phyloP scores from a whole-genome alignment of 768 basidiomycete genomes.

The Boletus edulis region DNA sequence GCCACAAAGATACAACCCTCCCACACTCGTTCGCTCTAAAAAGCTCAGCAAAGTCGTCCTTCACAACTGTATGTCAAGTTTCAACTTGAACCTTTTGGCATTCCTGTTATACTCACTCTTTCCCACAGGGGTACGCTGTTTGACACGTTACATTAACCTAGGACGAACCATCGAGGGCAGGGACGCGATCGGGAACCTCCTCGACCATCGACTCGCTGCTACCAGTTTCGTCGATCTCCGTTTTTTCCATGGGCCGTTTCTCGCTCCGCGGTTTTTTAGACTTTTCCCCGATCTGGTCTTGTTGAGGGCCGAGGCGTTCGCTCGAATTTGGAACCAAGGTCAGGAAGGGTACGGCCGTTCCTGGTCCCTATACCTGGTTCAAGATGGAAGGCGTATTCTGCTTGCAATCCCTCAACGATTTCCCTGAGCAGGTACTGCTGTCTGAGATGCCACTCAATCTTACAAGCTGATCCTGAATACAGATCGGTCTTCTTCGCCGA shows the following conservation, averaged over 20 bases:
- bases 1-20: too few species aligned
- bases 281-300: too few species aligned
- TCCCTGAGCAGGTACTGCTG: slow-evolving; percentile 30
- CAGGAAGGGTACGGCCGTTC: slow-evolving; percentile 50
- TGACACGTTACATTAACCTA: slow-evolving; percentile 57
- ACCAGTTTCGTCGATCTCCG: slow-evolving; percentile 14
- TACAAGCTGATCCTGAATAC: background rate
- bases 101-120: too few species aligned
- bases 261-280: slow-evolving; percentile 36
- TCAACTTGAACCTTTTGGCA: too few species aligned
- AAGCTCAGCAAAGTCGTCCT: too few species aligned
- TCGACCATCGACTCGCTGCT: slow-evolving; percentile 32
- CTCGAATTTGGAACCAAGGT: slow-evolving; percentile 53
- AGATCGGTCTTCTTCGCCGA: background rate
- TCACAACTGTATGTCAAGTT: too few species aligned
- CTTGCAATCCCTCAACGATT: slow-evolving; percentile 55
- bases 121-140: too few species aligned
- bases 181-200: slow-evolving; percentile 37
- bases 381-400: slow-evolving; percentile 60
- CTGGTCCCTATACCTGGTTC: slow-evolving; percentile 44
- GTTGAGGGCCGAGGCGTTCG: too few species aligned
- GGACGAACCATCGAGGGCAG: slow-evolving; percentile 46
- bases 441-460: too few species aligned
- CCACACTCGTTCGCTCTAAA: too few species aligned
- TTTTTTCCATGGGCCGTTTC: slow-evolving; percentile 19